Base-by-base conservation (phyloP, 371 early-diverging fungal species). In the Mortierella sp. region DNA sequence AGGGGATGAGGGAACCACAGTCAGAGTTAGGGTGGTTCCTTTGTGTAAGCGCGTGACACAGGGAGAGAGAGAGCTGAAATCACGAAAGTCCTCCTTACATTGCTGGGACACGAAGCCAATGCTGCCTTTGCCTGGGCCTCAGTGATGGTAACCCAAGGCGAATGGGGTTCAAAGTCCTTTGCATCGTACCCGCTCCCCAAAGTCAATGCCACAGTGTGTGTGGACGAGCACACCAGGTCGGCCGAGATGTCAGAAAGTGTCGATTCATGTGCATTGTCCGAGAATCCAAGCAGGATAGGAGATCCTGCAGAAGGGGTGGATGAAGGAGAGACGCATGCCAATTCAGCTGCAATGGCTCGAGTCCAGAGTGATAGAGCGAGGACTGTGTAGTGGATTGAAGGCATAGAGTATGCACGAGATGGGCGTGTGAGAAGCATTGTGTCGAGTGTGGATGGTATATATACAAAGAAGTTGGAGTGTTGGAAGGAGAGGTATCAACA, bases 191-290 rank as follows among this genome's bases (percentile, higher is more conserved):
- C 43, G 12, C 27, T 41, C 2, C 63, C 69, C 10, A 69, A 45
- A 7, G 43, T 29, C 43, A 69, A 31, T 10, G 22, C 54, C 0
- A n/a, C 19, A 3, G 25, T 27, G 1, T 54, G 49, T 0, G 62
- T 48, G 7, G 58, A 50, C 1, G 58, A 47, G 53, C 69, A 69
- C 54, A 69, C 37, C 24, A 69, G 63, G 14, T 69, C 48, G 21
- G 69, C 69, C 13, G 57, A 22, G 21, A 69, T 63, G 14, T 29
- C 51, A 2, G 58, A 41, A 27, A 7, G 22, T 13, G 27, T 22
- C 43, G 2, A 17, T 14, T 16, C 31, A 41, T 14, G n/a, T 49
- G 10, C 9, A 22, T 56, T 27, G 34, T 31, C 44, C 0, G 54
- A 39, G 46, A 58, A 65, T 29, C 40, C 52, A 31, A 65, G 66